phyloP scores from a whole-genome alignment of 148 eudicot genomes.

The Amaranthus palmeri region DNA sequence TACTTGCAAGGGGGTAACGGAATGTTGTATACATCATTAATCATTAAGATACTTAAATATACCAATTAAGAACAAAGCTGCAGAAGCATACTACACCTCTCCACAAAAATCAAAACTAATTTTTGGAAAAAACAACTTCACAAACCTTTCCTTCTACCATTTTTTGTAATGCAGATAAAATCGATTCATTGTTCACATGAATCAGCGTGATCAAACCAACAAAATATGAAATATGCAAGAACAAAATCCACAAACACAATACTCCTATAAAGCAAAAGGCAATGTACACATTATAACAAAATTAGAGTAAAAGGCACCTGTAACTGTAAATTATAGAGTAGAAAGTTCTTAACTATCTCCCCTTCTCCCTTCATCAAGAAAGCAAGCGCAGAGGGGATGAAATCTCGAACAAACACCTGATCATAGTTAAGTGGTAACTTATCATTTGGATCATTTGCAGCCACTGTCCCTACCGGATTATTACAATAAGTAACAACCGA shows the following conservation, averaged over 20 bases:
- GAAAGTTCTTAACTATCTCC: conserved; percentile 57
- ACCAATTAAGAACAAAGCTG: neutral
- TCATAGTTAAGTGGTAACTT: conserved; percentile 45
- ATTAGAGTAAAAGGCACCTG: conserved; percentile 34
- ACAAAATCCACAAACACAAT: neutral
- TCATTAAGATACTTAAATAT: neutral
- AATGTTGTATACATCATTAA: neutral
- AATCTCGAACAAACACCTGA: conserved; percentile 53
- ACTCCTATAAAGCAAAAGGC: neutral
- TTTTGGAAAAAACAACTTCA: neutral
- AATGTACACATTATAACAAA: neutral
- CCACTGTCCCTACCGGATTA: conserved; percentile 48
- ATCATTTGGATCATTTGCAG: conserved; percentile 53
- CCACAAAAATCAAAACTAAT: neutral
- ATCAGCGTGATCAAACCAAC: conserved; percentile 5
- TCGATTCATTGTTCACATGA: neutral
- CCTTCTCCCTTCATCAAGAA: conserved; percentile 56
- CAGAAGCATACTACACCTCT: neutral
- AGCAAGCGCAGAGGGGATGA: conserved; percentile 55
- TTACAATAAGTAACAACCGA: conserved; percentile 50
- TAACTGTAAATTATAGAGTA: conserved; percentile 47
- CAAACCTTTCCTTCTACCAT: neutral
- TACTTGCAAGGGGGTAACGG: too few relatives aligned
- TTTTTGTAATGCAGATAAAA: neutral
- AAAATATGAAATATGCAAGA: neutral